Base-by-base conservation (phyloP, 2,329 filamentous ascomycete genomes). In the Fusarium sp. region DNA sequence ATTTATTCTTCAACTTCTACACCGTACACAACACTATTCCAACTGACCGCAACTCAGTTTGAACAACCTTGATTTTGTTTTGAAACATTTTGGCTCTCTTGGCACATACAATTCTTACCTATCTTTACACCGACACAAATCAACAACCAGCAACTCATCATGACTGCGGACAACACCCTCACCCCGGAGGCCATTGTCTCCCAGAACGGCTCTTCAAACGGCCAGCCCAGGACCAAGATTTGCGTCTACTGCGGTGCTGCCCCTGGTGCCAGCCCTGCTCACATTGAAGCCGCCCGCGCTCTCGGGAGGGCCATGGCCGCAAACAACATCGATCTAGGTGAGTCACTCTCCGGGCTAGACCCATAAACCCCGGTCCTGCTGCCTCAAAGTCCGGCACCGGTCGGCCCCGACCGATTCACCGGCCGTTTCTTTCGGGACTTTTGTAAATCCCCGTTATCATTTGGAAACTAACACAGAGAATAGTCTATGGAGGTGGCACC, bases 201-300 rank as follows among this genome's bases (percentile, higher is more conserved):
- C 63, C 74, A 77, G 52, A 82, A 79, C 66, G 71, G 75, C 70
- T 63, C 70, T 40, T 66, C 74, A 63, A 80, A 81, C 70, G 78
- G 79, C 70, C 78, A 78, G 33, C 79, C 82, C 60, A 85, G 82
- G 72, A 85, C 93, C 69, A 94, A 94, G 74, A 93, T 98, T 81
- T 97, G 95, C 82, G 96, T 98, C 76, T 98, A 98, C 89, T 98
- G 97, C 86, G 97, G 96, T 80, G 91, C 97, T 62, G 92, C 91
- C 10, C 83, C 89, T 18, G 97, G 97, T 59, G 91, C 87, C 61
- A 92, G 90, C 71, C 91, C 94, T 16, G 88, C 88, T 6, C 94
- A 98, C 83, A 84, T 97, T 79, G 91, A 92, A 81, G 92, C 95
- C 9, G 97, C 97, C 4, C 92, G 92, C 42, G 85, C 90, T 33